Evolutionary conservation across 2,329 filamentous ascomycete genomes (phyloP).

Genomic region (Helicocarpus griseus): DNA sequence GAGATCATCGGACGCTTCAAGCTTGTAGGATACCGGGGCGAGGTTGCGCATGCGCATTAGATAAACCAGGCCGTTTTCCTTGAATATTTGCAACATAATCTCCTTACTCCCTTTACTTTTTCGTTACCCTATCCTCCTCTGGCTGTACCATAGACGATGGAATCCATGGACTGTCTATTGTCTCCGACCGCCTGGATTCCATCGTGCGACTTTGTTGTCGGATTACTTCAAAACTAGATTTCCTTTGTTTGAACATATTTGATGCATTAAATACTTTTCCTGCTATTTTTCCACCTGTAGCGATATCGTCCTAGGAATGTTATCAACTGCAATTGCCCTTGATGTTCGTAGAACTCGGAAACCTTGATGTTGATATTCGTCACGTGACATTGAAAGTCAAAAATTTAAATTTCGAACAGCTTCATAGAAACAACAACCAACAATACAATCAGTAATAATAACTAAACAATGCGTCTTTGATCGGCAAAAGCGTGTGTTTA

Average conservation of each 20-base stretch:
- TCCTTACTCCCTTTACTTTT: constrained; percentile 21
- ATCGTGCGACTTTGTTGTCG: background rate
- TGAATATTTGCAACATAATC: constrained; percentile 13
- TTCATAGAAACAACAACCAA: background rate
- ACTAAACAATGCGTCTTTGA: background rate
- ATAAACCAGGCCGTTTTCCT: constrained; percentile 2
- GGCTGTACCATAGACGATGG: constrained; percentile 40
- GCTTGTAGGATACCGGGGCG: constrained; percentile 82
- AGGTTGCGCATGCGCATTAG: constrained; percentile 40
- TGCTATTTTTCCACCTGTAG: background rate
- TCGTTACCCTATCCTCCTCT: constrained; percentile 25
- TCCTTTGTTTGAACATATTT: background rate
- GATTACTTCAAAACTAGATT: constrained; percentile 3
- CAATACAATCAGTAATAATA: background rate
- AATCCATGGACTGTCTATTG: constrained; percentile 30
- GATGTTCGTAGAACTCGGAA: background rate
- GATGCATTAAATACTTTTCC: background rate
- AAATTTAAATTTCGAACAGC: background rate
- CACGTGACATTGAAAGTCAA: background rate
- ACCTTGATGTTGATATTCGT: background rate
- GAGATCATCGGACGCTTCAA: constrained; percentile 96
- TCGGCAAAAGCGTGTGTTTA: background rate
- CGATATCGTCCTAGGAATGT: background rate
- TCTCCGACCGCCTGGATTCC: constrained; percentile 21
- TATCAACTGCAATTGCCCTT: background rate